Conservation (phyloP, 75 land plant species). For the Selaginella moellendorffii region DNA sequence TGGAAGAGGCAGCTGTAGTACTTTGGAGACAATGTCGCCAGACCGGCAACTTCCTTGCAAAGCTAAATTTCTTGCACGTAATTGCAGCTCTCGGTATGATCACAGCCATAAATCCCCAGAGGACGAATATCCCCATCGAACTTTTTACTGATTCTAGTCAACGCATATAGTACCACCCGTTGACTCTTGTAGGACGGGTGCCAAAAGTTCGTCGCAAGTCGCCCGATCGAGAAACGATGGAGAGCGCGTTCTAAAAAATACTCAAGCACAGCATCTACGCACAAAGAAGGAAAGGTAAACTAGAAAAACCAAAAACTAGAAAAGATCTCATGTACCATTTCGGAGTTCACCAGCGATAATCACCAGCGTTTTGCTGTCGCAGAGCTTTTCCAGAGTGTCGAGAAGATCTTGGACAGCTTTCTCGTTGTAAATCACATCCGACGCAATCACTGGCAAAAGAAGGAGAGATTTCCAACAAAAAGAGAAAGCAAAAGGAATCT, state of each 20-base stretch:
- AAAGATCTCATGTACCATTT: conserved; percentile 38
- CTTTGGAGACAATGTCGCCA: too few relatives aligned
- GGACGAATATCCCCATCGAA: too few relatives aligned
- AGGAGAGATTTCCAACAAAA: not conserved
- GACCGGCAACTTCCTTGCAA: too few relatives aligned
- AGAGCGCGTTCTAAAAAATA: conserved; percentile 62
- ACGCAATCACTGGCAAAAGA: conserved; percentile 50
- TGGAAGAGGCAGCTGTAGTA: too few relatives aligned
- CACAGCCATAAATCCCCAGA: too few relatives aligned
- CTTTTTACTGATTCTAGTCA: conserved; percentile 3
- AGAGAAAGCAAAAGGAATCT: not conserved
- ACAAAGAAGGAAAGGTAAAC: not conserved
- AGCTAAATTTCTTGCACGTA: too few relatives aligned
- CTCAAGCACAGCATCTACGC: conserved; percentile 70
- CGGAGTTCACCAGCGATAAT: conserved; percentile 79
- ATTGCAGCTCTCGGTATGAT: too few relatives aligned
- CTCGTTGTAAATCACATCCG: conserved; percentile 87
- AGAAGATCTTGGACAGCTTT: conserved; percentile 52
- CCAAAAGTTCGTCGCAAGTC: conserved; percentile 50
- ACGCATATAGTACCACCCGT: conserved; percentile 47
- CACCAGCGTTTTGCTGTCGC: conserved; percentile 39
- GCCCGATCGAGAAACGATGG: conserved; percentile 56
- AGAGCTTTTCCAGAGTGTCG: conserved; percentile 35
- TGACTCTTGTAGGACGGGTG: conserved; percentile 62
- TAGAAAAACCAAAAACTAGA: not conserved